These are phyloP conservation scores for Ceratobasidium papillatum DNA, from an alignment of 1,284 basidiomycete genomes.

Conservation along the genomic window DNA sequence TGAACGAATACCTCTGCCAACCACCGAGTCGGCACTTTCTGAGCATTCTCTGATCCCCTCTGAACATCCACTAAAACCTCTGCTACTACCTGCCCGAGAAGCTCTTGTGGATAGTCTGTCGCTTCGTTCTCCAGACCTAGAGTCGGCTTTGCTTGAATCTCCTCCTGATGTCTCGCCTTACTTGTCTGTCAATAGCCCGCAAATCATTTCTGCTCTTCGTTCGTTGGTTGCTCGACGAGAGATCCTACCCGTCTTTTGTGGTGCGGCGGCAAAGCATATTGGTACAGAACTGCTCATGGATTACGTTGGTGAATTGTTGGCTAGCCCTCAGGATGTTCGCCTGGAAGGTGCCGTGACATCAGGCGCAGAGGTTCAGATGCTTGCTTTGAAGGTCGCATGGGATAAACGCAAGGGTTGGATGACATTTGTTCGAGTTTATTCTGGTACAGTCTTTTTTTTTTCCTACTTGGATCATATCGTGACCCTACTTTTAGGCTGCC, in stretches of 20 bases:
- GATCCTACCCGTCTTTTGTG: conserved; percentile 83
- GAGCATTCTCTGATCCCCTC: conserved; percentile 59
- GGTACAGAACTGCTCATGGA: conserved; percentile 85
- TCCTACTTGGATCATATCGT: neutral
- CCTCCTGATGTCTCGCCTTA: conserved; percentile 69
- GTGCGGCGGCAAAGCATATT: conserved; percentile 81
- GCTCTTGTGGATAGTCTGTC: conserved; percentile 70
- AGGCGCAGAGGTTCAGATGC: conserved; percentile 57
- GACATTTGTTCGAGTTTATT: conserved; percentile 90
- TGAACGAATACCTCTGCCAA: conserved; percentile 63
- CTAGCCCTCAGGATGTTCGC: conserved; percentile 77
- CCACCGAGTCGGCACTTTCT: conserved; percentile 57
- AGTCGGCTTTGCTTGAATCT: conserved; percentile 55
- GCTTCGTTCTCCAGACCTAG: conserved; percentile 45
- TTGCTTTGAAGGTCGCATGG: conserved; percentile 92
- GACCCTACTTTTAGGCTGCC: conserved; percentile 60
- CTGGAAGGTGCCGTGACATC: conserved; percentile 28
- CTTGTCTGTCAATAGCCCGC: conserved; percentile 60
- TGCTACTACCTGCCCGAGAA: conserved; percentile 76
- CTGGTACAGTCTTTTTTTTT: conserved; percentile 62
- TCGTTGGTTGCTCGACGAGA: conserved; percentile 70
- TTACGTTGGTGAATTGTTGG: conserved; percentile 81
- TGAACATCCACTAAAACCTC: conserved; percentile 69
- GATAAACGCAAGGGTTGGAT: conserved; percentile 87
- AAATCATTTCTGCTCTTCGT: conserved; percentile 71